Conservation (phyloP, 2,329 filamentous ascomycete species). For the Madurella mycetomatis region DNA sequence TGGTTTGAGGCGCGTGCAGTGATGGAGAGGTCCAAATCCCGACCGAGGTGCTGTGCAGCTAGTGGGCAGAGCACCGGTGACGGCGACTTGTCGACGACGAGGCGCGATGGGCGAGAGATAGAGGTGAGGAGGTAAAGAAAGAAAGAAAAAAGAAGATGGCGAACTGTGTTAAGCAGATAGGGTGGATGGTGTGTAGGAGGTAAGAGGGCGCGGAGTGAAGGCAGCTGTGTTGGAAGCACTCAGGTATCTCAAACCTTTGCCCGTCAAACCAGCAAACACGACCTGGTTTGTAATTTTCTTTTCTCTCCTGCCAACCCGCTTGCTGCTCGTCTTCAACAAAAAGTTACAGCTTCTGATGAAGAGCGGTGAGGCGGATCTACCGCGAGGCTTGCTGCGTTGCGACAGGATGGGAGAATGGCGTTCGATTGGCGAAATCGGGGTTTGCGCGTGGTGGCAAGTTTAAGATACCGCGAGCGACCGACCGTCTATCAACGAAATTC, state of each 20-base stretch:
- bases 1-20: constrained; percentile 17
- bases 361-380: not conserved
- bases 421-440: not conserved
- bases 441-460: constrained; percentile 7
- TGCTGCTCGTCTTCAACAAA: not conserved
- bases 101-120: constrained; percentile 12
- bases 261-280: constrained; percentile 22
- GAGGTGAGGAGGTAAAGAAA: constrained; percentile 1
- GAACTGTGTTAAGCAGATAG: constrained; percentile 9
- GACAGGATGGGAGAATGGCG: not conserved
- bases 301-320: constrained; percentile 3
- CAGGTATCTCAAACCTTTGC: constrained; percentile 27
- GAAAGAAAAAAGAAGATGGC: constrained; percentile 7
- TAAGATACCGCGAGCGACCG: not conserved
- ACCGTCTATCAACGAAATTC: not conserved
- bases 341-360: not conserved
- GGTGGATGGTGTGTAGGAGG: constrained; percentile 8
- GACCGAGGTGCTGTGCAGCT: constrained; percentile 16
- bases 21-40: constrained; percentile 18
- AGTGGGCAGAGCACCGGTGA: constrained; percentile 11
- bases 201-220: constrained; percentile 15
- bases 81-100: constrained; percentile 9
- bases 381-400: not conserved
- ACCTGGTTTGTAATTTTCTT: constrained; percentile 1
- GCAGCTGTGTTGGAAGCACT: constrained; percentile 21